Base-by-base conservation (phyloP, 2,329 filamentous ascomycete genomes). In the Claviceps humidiphila region DNA sequence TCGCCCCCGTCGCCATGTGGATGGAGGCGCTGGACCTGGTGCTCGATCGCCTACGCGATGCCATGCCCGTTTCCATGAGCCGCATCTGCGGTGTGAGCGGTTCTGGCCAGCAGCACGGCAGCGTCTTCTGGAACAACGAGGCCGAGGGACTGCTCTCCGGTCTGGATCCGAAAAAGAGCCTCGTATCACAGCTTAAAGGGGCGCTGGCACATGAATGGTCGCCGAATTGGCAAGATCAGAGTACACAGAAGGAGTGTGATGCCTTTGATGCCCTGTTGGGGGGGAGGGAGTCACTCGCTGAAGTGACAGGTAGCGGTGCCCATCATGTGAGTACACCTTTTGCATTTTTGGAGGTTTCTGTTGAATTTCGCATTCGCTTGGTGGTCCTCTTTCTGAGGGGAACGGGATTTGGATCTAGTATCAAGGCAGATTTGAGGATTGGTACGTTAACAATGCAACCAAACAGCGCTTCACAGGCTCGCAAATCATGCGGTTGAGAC, bases 171-270 rank as follows among this genome's bases (percentile, higher is more conserved):
- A 69, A 69, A 20, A 78, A 78, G 64, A 70, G 76, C 0, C 71
- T 97, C 47, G 76, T 86, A 49, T 81, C 86, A 55, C 89, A 95
- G 70, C 72, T 97, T 26, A 68, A 72, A 9, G 72, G 70, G 3
- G 86, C 85, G 0, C 87, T 97, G 63, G 86, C 89, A 16, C 85
- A 94, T 66, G 83, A 86, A 4, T 90, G 83, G 70, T 89, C 88
- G 58, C 93, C 93, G 7, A 98, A 97, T 67, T 98, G 93, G 93
- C 93, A 97, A 71, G 93, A 98, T 67, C 85, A 90, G 56, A 95
- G 89, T 70, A 97, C 93, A 2, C 89, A 96, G 71, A 76, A 76
- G 58, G 87, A 98, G 70, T 96, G 90, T 64, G 89, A 96, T 65
- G 76, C 80, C 57, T 97, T 97, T 63, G 90, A 97, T 66, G 76